phyloP scores from a whole-genome alignment of 164 flowering plant species.

The Echeveria elegans region DNA sequence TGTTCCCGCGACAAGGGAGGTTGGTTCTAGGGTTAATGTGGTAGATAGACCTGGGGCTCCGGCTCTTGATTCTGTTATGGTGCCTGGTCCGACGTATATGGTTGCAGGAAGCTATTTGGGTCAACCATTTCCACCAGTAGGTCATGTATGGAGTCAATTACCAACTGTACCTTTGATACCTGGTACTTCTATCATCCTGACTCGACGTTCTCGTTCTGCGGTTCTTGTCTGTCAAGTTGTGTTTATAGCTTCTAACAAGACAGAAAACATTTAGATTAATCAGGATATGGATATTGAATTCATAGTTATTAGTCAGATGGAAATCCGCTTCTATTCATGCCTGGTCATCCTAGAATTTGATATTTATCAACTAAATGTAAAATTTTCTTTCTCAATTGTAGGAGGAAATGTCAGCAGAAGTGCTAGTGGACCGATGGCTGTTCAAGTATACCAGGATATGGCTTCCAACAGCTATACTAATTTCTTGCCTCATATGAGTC shows the following conservation, averaged over 20 bases:
- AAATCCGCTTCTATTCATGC: not conserved
- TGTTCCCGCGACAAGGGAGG: conserved; percentile 4
- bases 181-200: conserved; percentile 2
- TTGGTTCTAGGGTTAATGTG: conserved; percentile 5
- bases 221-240: not conserved
- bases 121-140: conserved; percentile 5
- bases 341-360: not conserved
- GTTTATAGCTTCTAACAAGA: not conserved
- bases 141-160: conserved; percentile 2
- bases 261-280: not conserved
- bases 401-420: conserved; percentile 7
- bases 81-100: conserved; percentile 1
- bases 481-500: conserved; percentile 8
- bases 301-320: not conserved
- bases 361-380: not conserved
- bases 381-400: not conserved
- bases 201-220: not conserved
- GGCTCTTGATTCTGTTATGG: not conserved
- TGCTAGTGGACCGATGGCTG: not conserved
- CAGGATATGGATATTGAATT: not conserved
- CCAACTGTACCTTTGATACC: conserved; percentile 4
- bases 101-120: conserved; percentile 7
- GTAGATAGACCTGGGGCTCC: conserved; percentile 1
- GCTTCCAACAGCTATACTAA: conserved; percentile 6
- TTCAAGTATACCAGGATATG: too few relatives aligned